Conservation (phyloP, 1,139 yeast species). For the Pichia sp. region DNA sequence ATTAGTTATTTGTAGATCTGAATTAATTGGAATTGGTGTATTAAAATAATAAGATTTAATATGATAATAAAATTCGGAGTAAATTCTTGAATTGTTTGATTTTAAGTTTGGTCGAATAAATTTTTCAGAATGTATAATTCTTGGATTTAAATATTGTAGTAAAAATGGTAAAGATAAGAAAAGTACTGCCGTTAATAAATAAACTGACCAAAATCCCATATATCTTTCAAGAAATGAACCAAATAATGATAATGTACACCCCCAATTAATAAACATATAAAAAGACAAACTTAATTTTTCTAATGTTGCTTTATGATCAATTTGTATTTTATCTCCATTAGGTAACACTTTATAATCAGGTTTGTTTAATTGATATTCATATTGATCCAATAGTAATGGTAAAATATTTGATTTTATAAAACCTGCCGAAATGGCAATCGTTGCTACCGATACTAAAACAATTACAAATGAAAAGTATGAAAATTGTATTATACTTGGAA, state of each 20-base stretch:
- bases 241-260: slow-evolving; percentile 72
- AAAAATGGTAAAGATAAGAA: slow-evolving; percentile 43
- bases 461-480: slow-evolving; percentile 34
- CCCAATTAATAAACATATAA: slow-evolving; percentile 76
- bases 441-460: slow-evolving; percentile 35
- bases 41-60: slow-evolving; percentile 39
- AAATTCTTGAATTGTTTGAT: slow-evolving; percentile 38
- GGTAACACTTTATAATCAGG: slow-evolving; percentile 34
- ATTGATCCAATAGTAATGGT: slow-evolving; percentile 50
- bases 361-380: slow-evolving; percentile 41
- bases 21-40: slow-evolving; percentile 5
- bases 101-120: slow-evolving; percentile 13
- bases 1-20: slow-evolving; percentile 31
- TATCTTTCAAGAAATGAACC: slow-evolving; percentile 67
- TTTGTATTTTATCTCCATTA: slow-evolving; percentile 49
- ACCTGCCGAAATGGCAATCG: slow-evolving; percentile 42
- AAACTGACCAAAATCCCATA: slow-evolving; percentile 76
- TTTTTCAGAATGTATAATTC: slow-evolving; percentile 20
- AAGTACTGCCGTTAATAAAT: slow-evolving; percentile 49
- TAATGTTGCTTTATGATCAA: slow-evolving; percentile 64
- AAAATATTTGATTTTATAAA: slow-evolving; percentile 47
- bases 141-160: slow-evolving; percentile 18
- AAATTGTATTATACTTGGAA: slow-evolving; percentile 34
- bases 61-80: slow-evolving; percentile 28
- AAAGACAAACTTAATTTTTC: slow-evolving; percentile 73